Conservation (phyloP, 2,329 filamentous ascomycete species). For the Hirsutella rhossiliensis region DNA sequence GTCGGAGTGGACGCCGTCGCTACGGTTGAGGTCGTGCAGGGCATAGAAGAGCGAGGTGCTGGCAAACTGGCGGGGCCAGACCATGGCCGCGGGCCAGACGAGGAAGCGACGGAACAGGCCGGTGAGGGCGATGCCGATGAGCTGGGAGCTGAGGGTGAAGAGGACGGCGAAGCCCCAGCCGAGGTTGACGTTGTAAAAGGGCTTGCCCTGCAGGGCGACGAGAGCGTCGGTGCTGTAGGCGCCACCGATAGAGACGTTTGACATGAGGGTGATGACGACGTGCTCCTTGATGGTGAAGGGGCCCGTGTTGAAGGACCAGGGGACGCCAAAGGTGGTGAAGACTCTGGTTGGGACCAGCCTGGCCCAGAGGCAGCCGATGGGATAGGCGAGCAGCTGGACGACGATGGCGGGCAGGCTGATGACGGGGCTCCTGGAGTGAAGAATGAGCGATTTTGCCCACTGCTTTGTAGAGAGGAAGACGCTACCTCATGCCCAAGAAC, state of each 20-base stretch:
- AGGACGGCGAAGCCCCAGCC: slow-evolving; percentile 46
- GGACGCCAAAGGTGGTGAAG: slow-evolving; percentile 28
- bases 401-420: slow-evolving; percentile 24
- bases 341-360: slow-evolving; percentile 25
- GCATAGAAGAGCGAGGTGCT: slow-evolving; percentile 35
- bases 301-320: slow-evolving; percentile 32
- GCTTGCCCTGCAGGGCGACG: neutral
- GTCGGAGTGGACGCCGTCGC: slow-evolving; percentile 24
- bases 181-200: slow-evolving; percentile 20
- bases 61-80: slow-evolving; percentile 42
- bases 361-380: slow-evolving; percentile 28
- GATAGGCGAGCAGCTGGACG: slow-evolving; percentile 28
- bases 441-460: neutral
- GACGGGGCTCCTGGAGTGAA: slow-evolving; percentile 15
- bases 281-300: slow-evolving; percentile 20
- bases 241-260: slow-evolving; percentile 1
- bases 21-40: slow-evolving; percentile 27
- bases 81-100: slow-evolving; percentile 47
- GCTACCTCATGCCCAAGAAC: slow-evolving; percentile 28
- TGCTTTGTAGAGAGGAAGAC: no score
- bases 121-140: slow-evolving; percentile 49
- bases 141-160: slow-evolving; percentile 43
- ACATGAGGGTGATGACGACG: slow-evolving; percentile 36
- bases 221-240: slow-evolving; percentile 2
- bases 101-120: slow-evolving; percentile 44